phyloP scores from a whole-genome alignment of 2,329 filamentous ascomycete genomes.

The Laburnicola sp. region DNA sequence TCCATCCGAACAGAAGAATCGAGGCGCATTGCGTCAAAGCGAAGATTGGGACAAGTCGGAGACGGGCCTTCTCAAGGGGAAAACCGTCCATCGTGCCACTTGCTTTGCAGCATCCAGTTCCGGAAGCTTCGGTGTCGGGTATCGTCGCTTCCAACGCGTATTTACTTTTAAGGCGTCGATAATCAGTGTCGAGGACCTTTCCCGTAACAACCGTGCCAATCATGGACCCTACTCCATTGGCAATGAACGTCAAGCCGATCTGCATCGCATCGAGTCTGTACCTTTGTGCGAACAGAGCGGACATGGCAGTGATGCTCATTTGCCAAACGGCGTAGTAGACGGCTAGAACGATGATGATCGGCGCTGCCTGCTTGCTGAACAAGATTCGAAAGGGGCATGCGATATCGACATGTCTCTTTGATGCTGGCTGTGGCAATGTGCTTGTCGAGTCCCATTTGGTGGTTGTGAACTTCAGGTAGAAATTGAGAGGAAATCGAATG shows the following conservation, averaged over 20 bases:
- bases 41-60: not conserved
- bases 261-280: slow-evolving; percentile 12
- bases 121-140: not conserved
- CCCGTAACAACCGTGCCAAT: slow-evolving; percentile 55
- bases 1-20: slow-evolving; percentile 5
- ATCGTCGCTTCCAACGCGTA: not conserved
- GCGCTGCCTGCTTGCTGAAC: slow-evolving; percentile 2
- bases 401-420: slow-evolving; percentile 42
- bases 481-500: not conserved
- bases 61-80: not conserved
- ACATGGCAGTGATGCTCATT: slow-evolving; percentile 7
- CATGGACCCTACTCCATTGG: slow-evolving; percentile 58
- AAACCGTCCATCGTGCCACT: not conserved
- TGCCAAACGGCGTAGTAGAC: slow-evolving; percentile 6
- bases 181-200: slow-evolving; percentile 55
- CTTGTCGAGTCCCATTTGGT: too few species aligned
- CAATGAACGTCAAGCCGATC: slow-evolving; percentile 50
- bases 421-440: not conserved
- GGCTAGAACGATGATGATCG: slow-evolving; percentile 8
- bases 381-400: slow-evolving; percentile 50
- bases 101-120: not conserved
- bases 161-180: slow-evolving; percentile 35
- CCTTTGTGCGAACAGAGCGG: slow-evolving; percentile 8
- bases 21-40: not conserved
- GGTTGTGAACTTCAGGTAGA: too few species aligned